Conservation (phyloP, 495 filamentous ascomycete species). For the Filosporella fistucella region DNA sequence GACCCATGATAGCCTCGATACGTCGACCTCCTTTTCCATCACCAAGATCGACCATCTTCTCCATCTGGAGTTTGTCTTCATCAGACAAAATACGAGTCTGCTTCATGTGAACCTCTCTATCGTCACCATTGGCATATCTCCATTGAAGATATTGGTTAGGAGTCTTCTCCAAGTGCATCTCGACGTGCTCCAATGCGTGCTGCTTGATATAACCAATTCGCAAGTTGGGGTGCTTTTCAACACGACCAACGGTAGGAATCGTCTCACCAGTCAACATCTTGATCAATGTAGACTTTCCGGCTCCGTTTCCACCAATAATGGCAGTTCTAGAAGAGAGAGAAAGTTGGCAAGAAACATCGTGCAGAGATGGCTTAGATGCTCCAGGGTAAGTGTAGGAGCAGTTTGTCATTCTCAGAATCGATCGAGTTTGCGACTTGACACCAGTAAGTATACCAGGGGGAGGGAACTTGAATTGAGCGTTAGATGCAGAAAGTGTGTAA, state of each 20-base stretch:
- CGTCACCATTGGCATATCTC: conserved; percentile 95
- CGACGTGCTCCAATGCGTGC: conserved; percentile 97
- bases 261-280: conserved; percentile 96
- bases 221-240: conserved; percentile 97
- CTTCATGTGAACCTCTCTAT: conserved; percentile 96
- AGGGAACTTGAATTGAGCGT: conserved; percentile 96
- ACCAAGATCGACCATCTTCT: conserved; percentile 75
- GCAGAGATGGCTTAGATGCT: conserved; percentile 78
- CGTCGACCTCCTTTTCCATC: conserved; percentile 75
- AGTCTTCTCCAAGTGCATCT: conserved; percentile 99
- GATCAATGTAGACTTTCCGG: conserved; percentile 97
- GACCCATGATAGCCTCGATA: conserved; percentile 86
- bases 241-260: conserved; percentile 79
- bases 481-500: conserved; percentile 89
- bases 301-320: conserved; percentile 96
- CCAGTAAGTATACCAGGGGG: conserved; percentile 90
- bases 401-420: conserved; percentile 93
- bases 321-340: conserved; percentile 88
- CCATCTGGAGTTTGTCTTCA: conserved; percentile 84
- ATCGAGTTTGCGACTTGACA: conserved; percentile 88
- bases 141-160: conserved; percentile 98
- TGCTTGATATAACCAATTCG: conserved; percentile 99
- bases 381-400: conserved; percentile 88
- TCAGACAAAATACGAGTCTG: conserved; percentile 87
- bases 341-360: conserved; percentile 79